Percentiles rank a stretch among this genome's conserved stretches.
These are phyloP conservation scores for Strombidium stylifer DNA, from an alignment of 73 alveolate genomes.

Conservation along the genomic window DNA sequence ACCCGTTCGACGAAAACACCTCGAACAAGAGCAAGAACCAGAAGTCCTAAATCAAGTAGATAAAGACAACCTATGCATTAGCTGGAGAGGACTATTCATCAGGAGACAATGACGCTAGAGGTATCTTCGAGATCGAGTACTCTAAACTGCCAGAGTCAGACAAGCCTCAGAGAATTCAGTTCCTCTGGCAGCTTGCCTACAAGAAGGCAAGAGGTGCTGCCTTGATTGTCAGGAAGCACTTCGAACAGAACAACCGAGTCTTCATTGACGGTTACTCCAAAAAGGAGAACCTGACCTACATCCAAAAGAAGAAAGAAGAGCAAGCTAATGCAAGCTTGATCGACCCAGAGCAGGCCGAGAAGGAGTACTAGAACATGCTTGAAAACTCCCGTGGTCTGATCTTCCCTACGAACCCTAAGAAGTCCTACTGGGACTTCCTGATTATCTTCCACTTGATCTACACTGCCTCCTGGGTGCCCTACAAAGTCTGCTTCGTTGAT, in stretches of 20 bases:
- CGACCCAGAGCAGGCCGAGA: too few species aligned
- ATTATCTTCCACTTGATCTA: constrained; percentile 45
- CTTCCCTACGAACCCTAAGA: constrained; percentile 26
- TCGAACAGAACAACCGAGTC: constrained; percentile 16
- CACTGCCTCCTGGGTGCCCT: constrained; percentile 72
- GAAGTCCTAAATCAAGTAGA: too few species aligned
- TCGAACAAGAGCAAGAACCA: too few species aligned
- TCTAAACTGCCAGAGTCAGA: neutral
- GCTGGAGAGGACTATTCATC: too few species aligned
- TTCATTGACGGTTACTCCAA: constrained; percentile 18
- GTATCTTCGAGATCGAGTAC: too few species aligned
- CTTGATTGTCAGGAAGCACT: constrained; percentile 22
- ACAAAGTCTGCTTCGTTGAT: constrained; percentile 51
- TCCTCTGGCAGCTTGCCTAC: constrained; percentile 25
- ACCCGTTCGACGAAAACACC: too few species aligned
- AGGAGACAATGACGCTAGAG: too few species aligned
- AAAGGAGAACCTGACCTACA: constrained; percentile 6
- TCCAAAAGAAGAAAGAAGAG: too few species aligned
- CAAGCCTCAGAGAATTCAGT: constrained; percentile 7
- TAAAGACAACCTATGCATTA: too few species aligned
- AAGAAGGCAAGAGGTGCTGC: constrained; percentile 52
- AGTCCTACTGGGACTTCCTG: constrained; percentile 44
- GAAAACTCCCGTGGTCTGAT: neutral
- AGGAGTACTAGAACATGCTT: too few species aligned
- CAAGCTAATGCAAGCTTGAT: too few species aligned